A percentile compares a stretch with the other conserved stretches of the same genome.
Conservation (phyloP, 257 asterid genomes). For the Avicennia marina region DNA sequence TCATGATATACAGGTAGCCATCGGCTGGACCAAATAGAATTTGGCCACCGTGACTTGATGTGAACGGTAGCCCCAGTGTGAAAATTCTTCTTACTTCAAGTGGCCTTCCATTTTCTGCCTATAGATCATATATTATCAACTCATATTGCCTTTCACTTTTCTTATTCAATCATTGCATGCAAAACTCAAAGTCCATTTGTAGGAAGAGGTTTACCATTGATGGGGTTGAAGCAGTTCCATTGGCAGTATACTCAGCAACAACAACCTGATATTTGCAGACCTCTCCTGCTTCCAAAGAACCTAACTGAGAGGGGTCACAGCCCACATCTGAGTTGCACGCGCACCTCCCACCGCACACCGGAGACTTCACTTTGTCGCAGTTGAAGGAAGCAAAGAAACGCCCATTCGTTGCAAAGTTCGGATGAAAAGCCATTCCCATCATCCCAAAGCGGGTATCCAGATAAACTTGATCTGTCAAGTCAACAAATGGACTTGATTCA, state of each 20-base stretch:
- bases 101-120: slow-evolving; percentile 66
- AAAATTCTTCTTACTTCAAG: slow-evolving; percentile 69
- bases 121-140: not conserved
- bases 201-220: slow-evolving; percentile 40
- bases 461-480: slow-evolving; percentile 74
- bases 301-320: slow-evolving; percentile 82
- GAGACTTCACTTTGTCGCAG: slow-evolving; percentile 68
- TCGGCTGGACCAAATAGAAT: slow-evolving; percentile 83
- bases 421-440: slow-evolving; percentile 98
- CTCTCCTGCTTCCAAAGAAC: slow-evolving; percentile 33
- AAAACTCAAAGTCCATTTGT: not conserved
- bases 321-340: slow-evolving; percentile 80
- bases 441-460: slow-evolving; percentile 64
- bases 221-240: slow-evolving; percentile 68
- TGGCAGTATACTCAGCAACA: slow-evolving; percentile 70
- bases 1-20: slow-evolving; percentile 74
- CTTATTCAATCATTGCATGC: too few relatives aligned
- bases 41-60: slow-evolving; percentile 75
- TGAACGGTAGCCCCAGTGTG: slow-evolving; percentile 77
- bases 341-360: slow-evolving; percentile 72
- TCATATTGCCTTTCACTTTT: too few relatives aligned
- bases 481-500: slow-evolving; percentile 74
- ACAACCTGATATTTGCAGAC: slow-evolving; percentile 66
- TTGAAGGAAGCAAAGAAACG: slow-evolving; percentile 90
- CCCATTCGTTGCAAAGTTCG: slow-evolving; percentile 63